phyloP scores from a whole-genome alignment of 2,329 filamentous ascomycete species.

The Alternaria sp. region DNA sequence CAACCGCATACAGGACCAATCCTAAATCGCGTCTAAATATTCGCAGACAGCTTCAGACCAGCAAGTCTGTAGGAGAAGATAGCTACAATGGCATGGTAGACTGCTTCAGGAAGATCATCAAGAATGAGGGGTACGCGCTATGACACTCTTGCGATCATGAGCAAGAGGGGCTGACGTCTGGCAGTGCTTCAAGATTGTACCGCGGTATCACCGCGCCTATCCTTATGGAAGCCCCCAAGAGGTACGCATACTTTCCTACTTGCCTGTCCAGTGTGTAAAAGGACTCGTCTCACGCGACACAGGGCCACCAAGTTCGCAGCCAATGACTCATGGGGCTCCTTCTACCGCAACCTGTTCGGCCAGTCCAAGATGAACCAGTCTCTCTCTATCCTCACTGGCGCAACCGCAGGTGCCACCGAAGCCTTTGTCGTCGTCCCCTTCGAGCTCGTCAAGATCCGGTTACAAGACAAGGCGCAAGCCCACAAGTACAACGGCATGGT shows the following conservation, averaged over 20 bases:
- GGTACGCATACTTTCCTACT: conserved; percentile 43
- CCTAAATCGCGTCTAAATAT: conserved; percentile 33
- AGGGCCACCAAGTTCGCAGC: conserved; percentile 98
- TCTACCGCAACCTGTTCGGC: conserved; percentile 90
- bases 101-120: conserved; percentile 97
- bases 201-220: conserved; percentile 95
- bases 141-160: background rate
- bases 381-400: conserved; percentile 91
- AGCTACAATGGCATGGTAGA: conserved; percentile 97
- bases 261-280: background rate
- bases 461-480: conserved; percentile 94
- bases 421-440: conserved; percentile 97
- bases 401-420: conserved; percentile 93
- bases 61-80: conserved; percentile 76
- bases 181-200: conserved; percentile 86
- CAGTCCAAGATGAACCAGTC: conserved; percentile 88
- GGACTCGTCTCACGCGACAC: conserved; percentile 13
- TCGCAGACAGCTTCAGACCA: conserved; percentile 84
- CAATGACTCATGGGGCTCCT: conserved; percentile 97
- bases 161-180: conserved; percentile 22
- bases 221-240: conserved; percentile 96
- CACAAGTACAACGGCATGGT: conserved; percentile 86
- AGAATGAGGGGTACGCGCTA: conserved; percentile 83
- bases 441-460: conserved; percentile 96
- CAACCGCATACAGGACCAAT: conserved; percentile 13